Evolutionary conservation across 495 filamentous ascomycete species (phyloP).

Genomic region (Lasiosphaeria ovina): DNA sequence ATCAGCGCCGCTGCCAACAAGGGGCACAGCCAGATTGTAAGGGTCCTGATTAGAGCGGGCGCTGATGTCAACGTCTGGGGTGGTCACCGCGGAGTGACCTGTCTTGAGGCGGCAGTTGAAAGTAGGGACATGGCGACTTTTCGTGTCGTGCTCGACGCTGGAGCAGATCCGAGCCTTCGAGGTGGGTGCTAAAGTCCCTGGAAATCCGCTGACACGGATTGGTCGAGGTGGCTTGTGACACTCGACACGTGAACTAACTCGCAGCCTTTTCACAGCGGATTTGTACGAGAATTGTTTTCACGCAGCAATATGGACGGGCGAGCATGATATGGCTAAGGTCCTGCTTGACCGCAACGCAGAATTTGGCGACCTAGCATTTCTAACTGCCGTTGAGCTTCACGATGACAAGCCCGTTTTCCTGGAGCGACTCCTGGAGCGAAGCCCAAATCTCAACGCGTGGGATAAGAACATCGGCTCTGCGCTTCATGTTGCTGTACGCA

Average conservation of each 20-base stretch:
- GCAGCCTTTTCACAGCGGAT: background rate
- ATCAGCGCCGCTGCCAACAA: background rate
- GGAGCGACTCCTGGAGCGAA: background rate
- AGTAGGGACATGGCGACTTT: background rate
- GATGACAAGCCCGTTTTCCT: background rate
- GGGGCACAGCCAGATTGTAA: background rate
- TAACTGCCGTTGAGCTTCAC: background rate
- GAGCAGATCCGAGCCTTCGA: background rate
- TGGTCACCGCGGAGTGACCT: background rate
- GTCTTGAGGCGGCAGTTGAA: constrained; percentile 1
- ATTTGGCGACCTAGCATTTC: background rate
- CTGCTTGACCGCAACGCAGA: background rate
- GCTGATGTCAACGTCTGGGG: background rate
- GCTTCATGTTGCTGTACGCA: background rate
- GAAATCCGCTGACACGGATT: background rate
- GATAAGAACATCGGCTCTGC: background rate
- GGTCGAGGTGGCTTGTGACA: background rate
- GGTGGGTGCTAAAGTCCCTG: background rate
- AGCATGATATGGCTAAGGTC: background rate
- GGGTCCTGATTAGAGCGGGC: background rate
- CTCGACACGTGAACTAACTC: background rate
- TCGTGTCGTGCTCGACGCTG: background rate
- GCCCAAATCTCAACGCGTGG: background rate
- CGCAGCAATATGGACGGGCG: background rate
- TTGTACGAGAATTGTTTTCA: constrained; percentile 1